Evolutionary conservation across 345 rosid species (phyloP).

Genomic region (Brassica nigra): DNA sequence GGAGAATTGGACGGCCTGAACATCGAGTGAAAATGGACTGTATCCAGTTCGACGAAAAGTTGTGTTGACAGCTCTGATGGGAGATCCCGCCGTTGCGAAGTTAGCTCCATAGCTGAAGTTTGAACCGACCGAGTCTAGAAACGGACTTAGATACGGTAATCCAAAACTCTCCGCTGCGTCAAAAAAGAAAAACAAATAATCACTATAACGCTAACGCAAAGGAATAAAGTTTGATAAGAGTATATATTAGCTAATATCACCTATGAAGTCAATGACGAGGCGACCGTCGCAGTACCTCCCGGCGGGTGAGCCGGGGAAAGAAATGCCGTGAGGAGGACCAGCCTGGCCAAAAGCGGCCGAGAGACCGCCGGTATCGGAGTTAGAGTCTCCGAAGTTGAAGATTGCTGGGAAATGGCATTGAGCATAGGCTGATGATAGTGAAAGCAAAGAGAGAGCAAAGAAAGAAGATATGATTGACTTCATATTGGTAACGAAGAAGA

Average conservation of each 20-base stretch:
- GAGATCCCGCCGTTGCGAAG: conserved; percentile 91
- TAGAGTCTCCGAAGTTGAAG: conserved; percentile 92
- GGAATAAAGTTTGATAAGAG: neutral
- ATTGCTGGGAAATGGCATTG: conserved; percentile 67
- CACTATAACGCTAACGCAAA: neutral
- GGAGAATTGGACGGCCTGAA: conserved; percentile 58
- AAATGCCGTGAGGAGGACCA: conserved; percentile 63
- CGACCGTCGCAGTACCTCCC: conserved; percentile 93
- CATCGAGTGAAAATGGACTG: conserved; percentile 82
- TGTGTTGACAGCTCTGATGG: conserved; percentile 71
- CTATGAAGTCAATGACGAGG: conserved; percentile 79
- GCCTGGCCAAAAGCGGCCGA: conserved; percentile 86
- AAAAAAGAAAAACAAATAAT: neutral
- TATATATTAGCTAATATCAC: conserved; percentile 37
- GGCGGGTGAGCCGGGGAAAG: conserved; percentile 71
- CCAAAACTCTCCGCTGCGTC: conserved; percentile 57
- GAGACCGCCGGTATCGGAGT: conserved; percentile 90
- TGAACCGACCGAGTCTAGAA: conserved; percentile 73
- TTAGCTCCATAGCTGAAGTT: conserved; percentile 85
- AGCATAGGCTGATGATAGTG: conserved; percentile 19
- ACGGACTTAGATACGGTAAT: conserved; percentile 69
- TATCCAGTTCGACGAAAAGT: conserved; percentile 69
- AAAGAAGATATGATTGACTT: conserved; percentile 30
- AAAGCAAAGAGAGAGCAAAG: conserved; percentile 27
- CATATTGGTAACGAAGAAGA: conserved; percentile 16